These are phyloP conservation scores for Corniculantispora saksenae DNA, from an alignment of 2,329 filamentous ascomycete genomes.

Conservation along the genomic window DNA sequence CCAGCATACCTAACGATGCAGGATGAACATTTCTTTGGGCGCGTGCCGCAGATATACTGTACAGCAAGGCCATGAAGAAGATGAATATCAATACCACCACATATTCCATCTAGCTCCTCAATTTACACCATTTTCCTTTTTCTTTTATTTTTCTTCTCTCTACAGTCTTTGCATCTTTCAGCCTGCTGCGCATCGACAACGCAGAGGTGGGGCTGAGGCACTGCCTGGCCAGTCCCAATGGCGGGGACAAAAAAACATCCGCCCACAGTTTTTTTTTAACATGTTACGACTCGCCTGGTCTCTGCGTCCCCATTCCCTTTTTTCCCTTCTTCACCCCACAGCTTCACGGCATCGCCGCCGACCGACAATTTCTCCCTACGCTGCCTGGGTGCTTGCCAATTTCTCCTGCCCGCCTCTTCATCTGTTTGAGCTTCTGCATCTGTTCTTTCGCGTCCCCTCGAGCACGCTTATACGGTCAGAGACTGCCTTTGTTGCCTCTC, in stretches of 20 bases:
- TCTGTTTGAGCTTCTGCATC: conserved; percentile 20
- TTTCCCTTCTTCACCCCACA: conserved; percentile 29
- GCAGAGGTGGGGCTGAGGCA: conserved; percentile 8
- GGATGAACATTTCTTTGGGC: too few species aligned
- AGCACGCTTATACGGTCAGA: conserved; percentile 16
- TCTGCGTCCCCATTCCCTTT: conserved; percentile 29
- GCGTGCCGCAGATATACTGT: too few species aligned
- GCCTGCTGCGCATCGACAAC: not conserved
- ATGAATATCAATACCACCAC: too few species aligned
- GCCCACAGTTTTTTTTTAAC: conserved; percentile 25
- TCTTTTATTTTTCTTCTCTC: too few species aligned
- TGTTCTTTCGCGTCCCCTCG: conserved; percentile 18
- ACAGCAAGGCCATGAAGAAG: too few species aligned
- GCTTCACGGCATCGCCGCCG: conserved; percentile 31
- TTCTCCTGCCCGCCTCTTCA: conserved; percentile 24
- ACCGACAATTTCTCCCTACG: conserved; percentile 22
- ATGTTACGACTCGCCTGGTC: conserved; percentile 12
- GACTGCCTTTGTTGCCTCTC: conserved; percentile 16
- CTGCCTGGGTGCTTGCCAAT: conserved; percentile 25
- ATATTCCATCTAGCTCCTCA: too few species aligned
- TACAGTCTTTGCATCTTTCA: too few species aligned
- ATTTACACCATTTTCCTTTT: too few species aligned
- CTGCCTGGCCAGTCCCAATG: conserved; percentile 24
- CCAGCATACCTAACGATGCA: too few species aligned
- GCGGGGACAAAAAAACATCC: conserved; percentile 28